Conservation (phyloP, 164 flowering plant species). For the Annona squamosa region DNA sequence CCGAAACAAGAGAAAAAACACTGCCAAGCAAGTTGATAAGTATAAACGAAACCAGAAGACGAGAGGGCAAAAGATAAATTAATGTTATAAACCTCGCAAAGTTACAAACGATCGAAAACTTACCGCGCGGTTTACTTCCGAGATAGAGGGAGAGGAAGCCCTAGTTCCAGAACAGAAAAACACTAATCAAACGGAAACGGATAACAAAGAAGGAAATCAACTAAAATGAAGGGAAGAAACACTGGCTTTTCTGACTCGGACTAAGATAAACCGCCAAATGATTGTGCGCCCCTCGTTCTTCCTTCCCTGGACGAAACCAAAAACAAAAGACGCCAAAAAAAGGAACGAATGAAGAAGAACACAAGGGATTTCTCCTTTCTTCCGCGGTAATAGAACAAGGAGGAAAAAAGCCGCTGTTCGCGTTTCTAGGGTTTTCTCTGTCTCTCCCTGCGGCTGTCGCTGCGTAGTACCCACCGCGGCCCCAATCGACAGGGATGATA, state of each 20-base stretch:
- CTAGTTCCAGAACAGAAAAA: conserved; percentile 23
- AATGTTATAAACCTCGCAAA: not conserved
- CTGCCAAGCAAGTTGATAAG: not conserved
- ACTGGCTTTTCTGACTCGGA: not conserved
- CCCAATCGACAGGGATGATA: not conserved
- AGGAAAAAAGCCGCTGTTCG: not conserved
- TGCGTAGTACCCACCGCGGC: not conserved
- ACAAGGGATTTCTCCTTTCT: not conserved
- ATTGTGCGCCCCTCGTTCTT: not conserved
- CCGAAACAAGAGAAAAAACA: not conserved
- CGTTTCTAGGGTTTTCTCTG: not conserved
- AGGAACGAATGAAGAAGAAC: not conserved
- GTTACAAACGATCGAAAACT: not conserved
- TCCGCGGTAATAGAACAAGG: not conserved
- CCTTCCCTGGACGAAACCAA: not conserved
- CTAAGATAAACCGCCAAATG: not conserved
- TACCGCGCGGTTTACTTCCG: not conserved
- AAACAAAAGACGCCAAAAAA: not conserved
- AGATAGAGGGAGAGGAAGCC: conserved; percentile 9
- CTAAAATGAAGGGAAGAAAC: not conserved
- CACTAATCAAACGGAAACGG: conserved; percentile 16
- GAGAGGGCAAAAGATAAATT: not conserved
- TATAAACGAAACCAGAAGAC: not conserved
- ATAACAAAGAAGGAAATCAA: not conserved
- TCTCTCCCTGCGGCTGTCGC: not conserved